Evolutionary conservation across 2,329 filamentous ascomycete genomes (phyloP).

Genomic region (Fusarium beomiforme): DNA sequence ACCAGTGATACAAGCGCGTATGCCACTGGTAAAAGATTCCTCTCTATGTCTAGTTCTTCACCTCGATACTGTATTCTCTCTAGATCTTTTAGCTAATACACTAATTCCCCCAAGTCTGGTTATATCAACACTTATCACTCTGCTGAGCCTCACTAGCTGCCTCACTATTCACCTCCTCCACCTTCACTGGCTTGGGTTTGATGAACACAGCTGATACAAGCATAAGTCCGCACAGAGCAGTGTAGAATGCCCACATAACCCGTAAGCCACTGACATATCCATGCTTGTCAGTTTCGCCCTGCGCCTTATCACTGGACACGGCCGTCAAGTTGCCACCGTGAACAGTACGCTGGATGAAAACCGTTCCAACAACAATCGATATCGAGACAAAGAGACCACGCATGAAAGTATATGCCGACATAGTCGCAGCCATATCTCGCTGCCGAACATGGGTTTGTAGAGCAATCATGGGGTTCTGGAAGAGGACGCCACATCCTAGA

Average conservation of each 20-base stretch:
- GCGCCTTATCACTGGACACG: neutral
- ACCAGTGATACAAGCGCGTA: too few species aligned
- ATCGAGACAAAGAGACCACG: constrained; percentile 74
- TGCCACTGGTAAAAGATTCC: neutral
- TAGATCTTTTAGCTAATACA: neutral
- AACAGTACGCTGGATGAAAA: constrained; percentile 69
- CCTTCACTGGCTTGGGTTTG: constrained; percentile 13
- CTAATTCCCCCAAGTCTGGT: neutral
- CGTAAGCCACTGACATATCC: constrained; percentile 28
- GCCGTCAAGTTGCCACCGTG: constrained; percentile 27
- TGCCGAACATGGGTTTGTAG: constrained; percentile 71
- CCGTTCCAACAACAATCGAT: constrained; percentile 76
- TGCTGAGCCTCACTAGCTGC: neutral
- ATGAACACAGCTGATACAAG: constrained; percentile 23
- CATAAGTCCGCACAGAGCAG: constrained; percentile 24
- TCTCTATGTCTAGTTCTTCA: neutral
- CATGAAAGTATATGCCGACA: constrained; percentile 72
- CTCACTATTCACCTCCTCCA: neutral
- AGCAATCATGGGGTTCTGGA: constrained; percentile 76
- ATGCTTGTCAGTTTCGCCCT: constrained; percentile 14
- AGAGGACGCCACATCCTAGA: constrained; percentile 72
- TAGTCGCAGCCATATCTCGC: constrained; percentile 72
- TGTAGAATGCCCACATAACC: constrained; percentile 38
- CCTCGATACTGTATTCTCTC: neutral
- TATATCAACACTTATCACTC: neutral